Base-by-base conservation (phyloP, 2,329 filamentous ascomycete species). In the Zopfia rhizophila region DNA sequence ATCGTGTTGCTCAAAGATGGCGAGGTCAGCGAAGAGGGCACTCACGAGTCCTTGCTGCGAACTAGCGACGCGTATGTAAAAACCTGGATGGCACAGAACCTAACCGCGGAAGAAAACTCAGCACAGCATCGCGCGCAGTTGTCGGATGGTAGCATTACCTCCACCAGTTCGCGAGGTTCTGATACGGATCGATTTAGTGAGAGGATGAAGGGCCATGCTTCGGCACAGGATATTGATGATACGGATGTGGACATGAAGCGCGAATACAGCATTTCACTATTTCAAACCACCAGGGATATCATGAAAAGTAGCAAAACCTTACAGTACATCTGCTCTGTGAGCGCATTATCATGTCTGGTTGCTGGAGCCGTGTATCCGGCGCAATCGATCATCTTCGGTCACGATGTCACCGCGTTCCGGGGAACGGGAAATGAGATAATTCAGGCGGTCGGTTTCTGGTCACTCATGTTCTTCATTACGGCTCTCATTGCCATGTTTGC, bases 61-160 rank as follows among this genome's bases (percentile, higher is more conserved):
- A 43, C 29, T n/a, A 43, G 31, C 14, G 31, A 37, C 16, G 39
- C 5, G 5, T 43, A 43, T 18, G 23, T 22, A 10, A 25, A 23
- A 8, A 35, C n/a, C 5, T 35, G 29, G 30, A 43, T 17, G 18
- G 45, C 38, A 19, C 45, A 48, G 23, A 48, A 36, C 18, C 24
- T 43, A 6, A 21, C 38, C 12, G 16, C 14, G 4, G 31, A 48
- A 24, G 45, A 43, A 23, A 12, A 13, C 14, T 23, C 8, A 14
- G 23, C n/a, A n/a, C n/a, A 16, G 11, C 17, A 31, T 86, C 1
- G 75, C 86, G 14, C 91, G 91, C 58, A 79, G 80, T 23, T 78
- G 77, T 3, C 79, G 90, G 7, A 87, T 90, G 3, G 72, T 75
- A 2, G 76, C 48, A n/a, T 52, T 48, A 31, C 25, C 21, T 10